Evolutionary conservation across 768 basidiomycete species (phyloP).

Genomic region (Cystobasidium tubakii): DNA sequence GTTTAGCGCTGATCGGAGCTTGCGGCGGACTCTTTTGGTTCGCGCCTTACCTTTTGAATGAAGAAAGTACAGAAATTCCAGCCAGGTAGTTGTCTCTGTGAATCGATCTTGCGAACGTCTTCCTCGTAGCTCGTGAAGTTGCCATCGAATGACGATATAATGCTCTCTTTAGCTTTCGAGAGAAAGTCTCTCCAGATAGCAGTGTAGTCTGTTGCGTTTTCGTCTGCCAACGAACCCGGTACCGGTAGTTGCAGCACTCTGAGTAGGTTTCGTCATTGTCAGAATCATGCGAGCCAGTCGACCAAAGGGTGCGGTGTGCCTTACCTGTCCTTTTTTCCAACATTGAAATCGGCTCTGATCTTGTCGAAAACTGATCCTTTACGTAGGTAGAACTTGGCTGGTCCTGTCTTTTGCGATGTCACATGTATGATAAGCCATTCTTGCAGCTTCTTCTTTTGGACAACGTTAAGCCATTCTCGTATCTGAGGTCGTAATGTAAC

Average conservation of each 20-base stretch:
- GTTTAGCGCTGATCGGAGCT: not conserved
- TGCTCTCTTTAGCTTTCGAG: constrained; percentile 80
- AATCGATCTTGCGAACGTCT: constrained; percentile 80
- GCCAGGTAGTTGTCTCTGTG: constrained; percentile 83
- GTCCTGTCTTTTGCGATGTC: constrained; percentile 60
- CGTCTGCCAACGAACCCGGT: constrained; percentile 50
- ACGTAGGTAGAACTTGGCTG: constrained; percentile 63
- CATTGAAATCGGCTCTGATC: constrained; percentile 83
- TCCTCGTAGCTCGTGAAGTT: constrained; percentile 76
- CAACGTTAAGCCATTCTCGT: constrained; percentile 76
- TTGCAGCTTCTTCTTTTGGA: constrained; percentile 62
- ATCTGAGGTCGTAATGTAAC: constrained; percentile 72
- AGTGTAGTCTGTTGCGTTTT: not conserved
- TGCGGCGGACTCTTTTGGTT: not conserved
- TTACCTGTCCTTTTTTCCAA: constrained; percentile 65
- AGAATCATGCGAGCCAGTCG: too few relatives aligned
- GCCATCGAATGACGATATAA: constrained; percentile 75
- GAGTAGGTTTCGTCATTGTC: too few relatives aligned
- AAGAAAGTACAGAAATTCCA: constrained; percentile 99
- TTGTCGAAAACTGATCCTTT: constrained; percentile 82
- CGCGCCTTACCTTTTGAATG: constrained; percentile 69
- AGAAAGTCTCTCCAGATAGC: constrained; percentile 72
- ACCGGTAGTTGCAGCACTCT: constrained; percentile 33
- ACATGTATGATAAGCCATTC: constrained; percentile 91
- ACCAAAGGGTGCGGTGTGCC: too few relatives aligned